Base-by-base conservation (phyloP, 2,329 filamentous ascomycete genomes). In the Coleophoma crateriformis region DNA sequence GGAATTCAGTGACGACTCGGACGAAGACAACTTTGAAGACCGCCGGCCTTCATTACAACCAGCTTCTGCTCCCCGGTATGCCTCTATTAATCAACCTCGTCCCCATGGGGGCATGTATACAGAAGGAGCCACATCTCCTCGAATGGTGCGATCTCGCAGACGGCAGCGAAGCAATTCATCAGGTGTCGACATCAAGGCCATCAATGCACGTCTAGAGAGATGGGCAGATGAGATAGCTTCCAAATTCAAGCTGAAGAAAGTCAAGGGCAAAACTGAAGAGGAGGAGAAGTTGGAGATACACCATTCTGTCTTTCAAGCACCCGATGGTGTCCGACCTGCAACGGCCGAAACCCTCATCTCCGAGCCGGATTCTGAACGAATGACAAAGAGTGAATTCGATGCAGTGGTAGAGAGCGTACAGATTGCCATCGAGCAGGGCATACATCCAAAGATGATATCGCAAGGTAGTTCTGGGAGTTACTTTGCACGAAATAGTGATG, bases 201-300 rank as follows among this genome's bases (percentile, higher is more conserved):
- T 99, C 70, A 99, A 99, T 68, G 91, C 92, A 51, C 81, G 94
- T 20, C 74, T 99, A 22, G 94, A 99, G 71, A 80, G 88, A 65
- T 99, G 94, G 94, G 94, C 94, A 14, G 94, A 97, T 61, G 94
- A 99, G 71, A 97, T 99, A 63, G 91, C 94, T 32, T 88, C 90
- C 59, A 94, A 95, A 61, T 97, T 99, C 78, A 97, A 96, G 74
- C 88, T 91, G 56, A 77, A 80, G 59, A 85, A 84, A 61, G 82
- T 86, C 48, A 89, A 84, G 65, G 87, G 85, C 45, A 85, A 82
- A 61, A 81, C 79, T 10, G 75, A 84, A 41, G 88, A 95, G 58
- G 89, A 95, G 59, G 89, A 95, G 67, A 85, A 85, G 48, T 75
- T 96, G 33, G 94, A 99, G 72, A 99, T 99, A 52, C 91, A 97